These are phyloP conservation scores for Lumnitzera racemosa DNA, from an alignment of 345 rosid genomes.

Conservation along the genomic window DNA sequence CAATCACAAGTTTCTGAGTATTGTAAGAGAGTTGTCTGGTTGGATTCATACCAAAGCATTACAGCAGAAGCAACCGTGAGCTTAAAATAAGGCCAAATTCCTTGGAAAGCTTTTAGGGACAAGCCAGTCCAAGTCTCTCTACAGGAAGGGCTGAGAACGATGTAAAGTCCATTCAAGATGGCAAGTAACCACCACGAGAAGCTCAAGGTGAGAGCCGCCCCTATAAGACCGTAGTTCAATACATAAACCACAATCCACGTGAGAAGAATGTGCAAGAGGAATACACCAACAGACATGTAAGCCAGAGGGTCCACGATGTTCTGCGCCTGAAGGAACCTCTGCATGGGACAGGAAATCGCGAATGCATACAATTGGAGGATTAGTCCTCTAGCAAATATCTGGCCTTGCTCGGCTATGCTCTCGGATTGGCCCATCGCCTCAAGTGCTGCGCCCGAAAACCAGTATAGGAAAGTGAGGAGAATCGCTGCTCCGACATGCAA, in stretches of 20 bases:
- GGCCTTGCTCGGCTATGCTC: constrained; percentile 55
- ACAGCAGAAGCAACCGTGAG: constrained; percentile 77
- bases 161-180: constrained; percentile 37
- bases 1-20: background rate
- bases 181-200: constrained; percentile 81
- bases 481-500: constrained; percentile 72
- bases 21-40: background rate
- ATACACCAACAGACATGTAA: constrained; percentile 63
- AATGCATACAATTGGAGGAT: constrained; percentile 85
- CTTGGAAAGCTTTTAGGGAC: constrained; percentile 45
- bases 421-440: constrained; percentile 51
- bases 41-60: constrained; percentile 63
- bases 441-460: constrained; percentile 57
- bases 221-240: constrained; percentile 50
- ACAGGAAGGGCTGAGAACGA: constrained; percentile 60
- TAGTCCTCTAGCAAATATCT: constrained; percentile 60
- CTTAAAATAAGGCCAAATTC: constrained; percentile 90
- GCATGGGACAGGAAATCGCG: constrained; percentile 80
- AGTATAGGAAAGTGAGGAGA: constrained; percentile 56
- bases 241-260: constrained; percentile 56
- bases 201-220: constrained; percentile 61
- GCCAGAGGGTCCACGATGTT: constrained; percentile 92
- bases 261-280: constrained; percentile 58
- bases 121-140: constrained; percentile 81
- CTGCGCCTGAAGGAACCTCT: constrained; percentile 91